Conservation (phyloP, 192 early-diverging fungal genomes). For the Dissophora globulifera region DNA sequence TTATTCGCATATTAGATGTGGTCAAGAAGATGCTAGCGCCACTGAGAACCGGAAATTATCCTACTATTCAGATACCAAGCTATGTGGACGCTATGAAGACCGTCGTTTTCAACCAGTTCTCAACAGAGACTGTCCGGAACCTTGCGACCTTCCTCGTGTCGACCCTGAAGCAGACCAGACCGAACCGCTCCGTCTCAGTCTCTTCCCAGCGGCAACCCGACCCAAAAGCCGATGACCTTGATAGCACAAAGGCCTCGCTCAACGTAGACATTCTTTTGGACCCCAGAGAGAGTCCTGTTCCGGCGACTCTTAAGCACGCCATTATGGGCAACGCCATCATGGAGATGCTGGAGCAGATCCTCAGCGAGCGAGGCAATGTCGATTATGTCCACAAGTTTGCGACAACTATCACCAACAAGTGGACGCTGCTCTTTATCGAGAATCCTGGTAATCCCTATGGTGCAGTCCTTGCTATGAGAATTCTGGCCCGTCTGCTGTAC, state of each 20-base stretch:
- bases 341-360: slow-evolving; percentile 73
- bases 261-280: slow-evolving; percentile 32
- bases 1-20: slow-evolving; percentile 52
- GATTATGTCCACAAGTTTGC: slow-evolving; percentile 65
- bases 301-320: slow-evolving; percentile 26
- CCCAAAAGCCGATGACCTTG: slow-evolving; percentile 19
- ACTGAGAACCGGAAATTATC: slow-evolving; percentile 66
- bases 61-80: slow-evolving; percentile 60
- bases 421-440: slow-evolving; percentile 71
- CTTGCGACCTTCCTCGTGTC: slow-evolving; percentile 73
- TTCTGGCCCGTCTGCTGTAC: slow-evolving; percentile 59
- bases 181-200: slow-evolving; percentile 26
- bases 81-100: slow-evolving; percentile 65
- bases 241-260: slow-evolving; percentile 15
- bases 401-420: slow-evolving; percentile 67
- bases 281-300: slow-evolving; percentile 11
- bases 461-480: slow-evolving; percentile 63
- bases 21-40: slow-evolving; percentile 72
- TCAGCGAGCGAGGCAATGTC: slow-evolving; percentile 60
- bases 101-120: slow-evolving; percentile 65
- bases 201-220: slow-evolving; percentile 38
- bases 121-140: slow-evolving; percentile 65
- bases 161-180: slow-evolving; percentile 60
- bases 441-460: slow-evolving; percentile 62
- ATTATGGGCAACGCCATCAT: slow-evolving; percentile 62